Conservation (phyloP, 2,329 filamentous ascomycete genomes). For the Nemania sp. region DNA sequence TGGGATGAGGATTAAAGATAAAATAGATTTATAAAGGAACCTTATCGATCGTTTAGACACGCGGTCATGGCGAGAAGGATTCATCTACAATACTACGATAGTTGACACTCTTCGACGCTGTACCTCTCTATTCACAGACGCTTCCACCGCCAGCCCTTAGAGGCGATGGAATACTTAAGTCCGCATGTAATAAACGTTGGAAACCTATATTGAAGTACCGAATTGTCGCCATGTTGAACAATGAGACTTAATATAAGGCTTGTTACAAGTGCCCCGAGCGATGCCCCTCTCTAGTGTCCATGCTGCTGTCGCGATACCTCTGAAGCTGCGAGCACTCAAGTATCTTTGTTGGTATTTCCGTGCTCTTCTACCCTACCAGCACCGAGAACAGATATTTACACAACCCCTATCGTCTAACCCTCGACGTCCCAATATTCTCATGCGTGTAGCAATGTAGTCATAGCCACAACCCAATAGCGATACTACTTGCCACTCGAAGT, state of each 20-base stretch:
- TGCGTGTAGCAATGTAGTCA: not conserved
- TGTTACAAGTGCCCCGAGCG: not conserved
- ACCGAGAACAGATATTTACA: not conserved
- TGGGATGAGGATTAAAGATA: conserved; percentile 70
- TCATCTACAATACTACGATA: conserved; percentile 35
- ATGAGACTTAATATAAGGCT: not conserved
- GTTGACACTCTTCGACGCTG: conserved; percentile 9
- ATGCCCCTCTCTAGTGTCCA: not conserved
- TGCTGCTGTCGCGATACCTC: not conserved
- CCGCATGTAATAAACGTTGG: too few species aligned
- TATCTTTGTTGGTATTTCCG: not conserved
- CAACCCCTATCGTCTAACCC: not conserved
- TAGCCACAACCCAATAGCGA: not conserved
- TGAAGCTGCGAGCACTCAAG: not conserved
- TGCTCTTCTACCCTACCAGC: not conserved
- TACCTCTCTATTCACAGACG: not conserved
- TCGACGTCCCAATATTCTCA: not conserved
- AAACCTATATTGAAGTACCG: too few species aligned
- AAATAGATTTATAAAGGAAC: conserved; percentile 28
- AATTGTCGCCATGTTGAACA: not conserved
- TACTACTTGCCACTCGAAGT: not conserved
- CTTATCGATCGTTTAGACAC: conserved; percentile 22
- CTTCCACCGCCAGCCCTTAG: not conserved
- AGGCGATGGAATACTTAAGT: too few species aligned
- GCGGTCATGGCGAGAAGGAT: conserved; percentile 35